Percentiles rank a stretch among this genome's conserved stretches.
Evolutionary conservation across 1,284 basidiomycete species (phyloP).

Genomic region (Trametes sp.): DNA sequence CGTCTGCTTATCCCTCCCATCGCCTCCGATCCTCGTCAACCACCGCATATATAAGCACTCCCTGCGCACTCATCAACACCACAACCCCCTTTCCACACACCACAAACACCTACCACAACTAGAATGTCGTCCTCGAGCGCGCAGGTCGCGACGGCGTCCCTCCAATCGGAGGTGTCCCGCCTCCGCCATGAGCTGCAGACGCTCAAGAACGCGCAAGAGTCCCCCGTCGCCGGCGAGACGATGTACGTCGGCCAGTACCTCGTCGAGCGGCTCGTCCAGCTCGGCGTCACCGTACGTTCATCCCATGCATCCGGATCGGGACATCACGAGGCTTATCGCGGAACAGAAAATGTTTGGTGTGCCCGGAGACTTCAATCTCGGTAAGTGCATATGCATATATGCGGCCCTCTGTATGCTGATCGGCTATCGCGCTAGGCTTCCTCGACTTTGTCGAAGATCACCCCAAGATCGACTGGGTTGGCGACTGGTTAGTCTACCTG

Average conservation of each 20-base stretch:
- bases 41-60: conserved; percentile 16
- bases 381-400: conserved; percentile 36
- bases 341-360: conserved; percentile 82
- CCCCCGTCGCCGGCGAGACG: conserved; percentile 47
- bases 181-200: conserved; percentile 61
- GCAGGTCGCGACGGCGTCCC: conserved; percentile 38
- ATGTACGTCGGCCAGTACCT: conserved; percentile 77
- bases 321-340: conserved; percentile 21
- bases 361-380: conserved; percentile 94
- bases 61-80: not conserved
- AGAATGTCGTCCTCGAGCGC: conserved; percentile 25
- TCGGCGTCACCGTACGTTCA: conserved; percentile 66
- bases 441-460: conserved; percentile 89
- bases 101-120: conserved; percentile 6
- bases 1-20: conserved; percentile 14
- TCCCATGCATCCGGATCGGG: not conserved
- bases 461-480: conserved; percentile 85
- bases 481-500: conserved; percentile 72
- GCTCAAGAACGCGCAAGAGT: conserved; percentile 43
- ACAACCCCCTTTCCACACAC: conserved; percentile 14
- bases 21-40: conserved; percentile 10
- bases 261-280: conserved; percentile 72
- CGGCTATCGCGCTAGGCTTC: conserved; percentile 48
- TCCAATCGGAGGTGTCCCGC: conserved; percentile 61
- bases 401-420: not conserved